Evolutionary conservation across 2,329 filamentous ascomycete genomes (phyloP), one percentile per base, ranked within the genome.

Genomic region (Didymella exigua): DNA sequence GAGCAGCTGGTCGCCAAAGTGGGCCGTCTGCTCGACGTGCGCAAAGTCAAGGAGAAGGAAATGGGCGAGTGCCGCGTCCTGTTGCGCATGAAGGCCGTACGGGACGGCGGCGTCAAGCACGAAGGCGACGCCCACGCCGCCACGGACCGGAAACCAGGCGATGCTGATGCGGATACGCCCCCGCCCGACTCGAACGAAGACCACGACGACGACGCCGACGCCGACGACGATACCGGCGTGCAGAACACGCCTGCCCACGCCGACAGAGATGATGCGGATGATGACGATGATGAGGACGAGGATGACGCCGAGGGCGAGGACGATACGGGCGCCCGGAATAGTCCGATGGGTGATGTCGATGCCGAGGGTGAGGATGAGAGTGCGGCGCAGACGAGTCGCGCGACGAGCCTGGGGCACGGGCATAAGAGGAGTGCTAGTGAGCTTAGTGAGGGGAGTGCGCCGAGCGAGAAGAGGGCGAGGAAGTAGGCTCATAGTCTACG

Each of bases 371-470:
- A 66, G 40, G 53, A 69, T 24, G 72, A 71, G 40, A 68, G 66
- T 36, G 62, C 62, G 33, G 63, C 63, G 49, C 67, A 71, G 49
- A 62, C 64, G 29, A 69, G 65, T 50, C 59, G 67, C 18, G 72
- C 64, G 3, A 67, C 62, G 8, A 71, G 67, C 45, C 60, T 61
- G 13, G 62, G 67, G 10, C 59, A 55, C 11, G 70, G 70, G 0
- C 87, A 89, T 60, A 96, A 96, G 78, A 84, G 91, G 55, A 95
- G 91, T 71, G 90, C 90, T 1, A 96, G 91, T 72, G 90, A 92
- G 27, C 73, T 96, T 48, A 93, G 90, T 72, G 79, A 81, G 47
- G 65, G 58, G 33, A 76, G 74, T 55, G 62, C 57, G 44, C 59
- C 64, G 59, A 72, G 71, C 49, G 62, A 54, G 24, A 76, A 75